Percentiles rank a stretch among this genome's conserved stretches.
Evolutionary conservation across 2,329 filamentous ascomycete genomes (phyloP).

Genomic region (Coccinonectria pachysandricola): DNA sequence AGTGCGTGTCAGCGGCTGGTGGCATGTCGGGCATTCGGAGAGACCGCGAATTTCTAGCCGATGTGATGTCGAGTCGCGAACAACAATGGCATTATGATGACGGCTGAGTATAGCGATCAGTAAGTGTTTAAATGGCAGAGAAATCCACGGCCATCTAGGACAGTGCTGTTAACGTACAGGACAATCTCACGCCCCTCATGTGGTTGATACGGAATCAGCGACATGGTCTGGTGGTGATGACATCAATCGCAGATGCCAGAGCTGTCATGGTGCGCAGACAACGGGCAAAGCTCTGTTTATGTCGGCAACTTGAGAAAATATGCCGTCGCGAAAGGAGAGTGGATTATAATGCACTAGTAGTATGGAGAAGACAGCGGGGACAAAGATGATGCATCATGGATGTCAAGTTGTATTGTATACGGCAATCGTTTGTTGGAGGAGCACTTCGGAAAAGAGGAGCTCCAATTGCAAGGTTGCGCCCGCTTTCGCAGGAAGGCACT

Average conservation of each 20-base stretch:
- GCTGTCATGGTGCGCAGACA: conserved; percentile 11
- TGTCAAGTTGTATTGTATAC: too few relatives aligned
- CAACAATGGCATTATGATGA: conserved; percentile 83
- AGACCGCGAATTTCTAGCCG: conserved; percentile 73
- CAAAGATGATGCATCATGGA: neutral
- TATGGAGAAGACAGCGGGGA: neutral
- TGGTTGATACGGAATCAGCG: conserved; percentile 66
- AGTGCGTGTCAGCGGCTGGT: conserved; percentile 51
- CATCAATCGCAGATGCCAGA: conserved; percentile 10
- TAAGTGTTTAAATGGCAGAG: too few relatives aligned
- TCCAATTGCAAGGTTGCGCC: too few relatives aligned
- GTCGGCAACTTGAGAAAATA: too few relatives aligned
- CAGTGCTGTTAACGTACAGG: conserved; percentile 62
- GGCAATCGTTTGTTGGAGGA: too few relatives aligned
- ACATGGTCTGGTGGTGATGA: conserved; percentile 32
- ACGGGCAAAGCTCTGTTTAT: too few relatives aligned
- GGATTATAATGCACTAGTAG: conserved; percentile 1
- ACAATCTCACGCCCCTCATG: conserved; percentile 69
- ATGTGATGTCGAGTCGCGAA: conserved; percentile 76
- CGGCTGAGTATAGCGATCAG: conserved; percentile 52
- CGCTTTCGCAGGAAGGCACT: too few relatives aligned
- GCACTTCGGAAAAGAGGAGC: too few relatives aligned
- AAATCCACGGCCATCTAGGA: too few relatives aligned
- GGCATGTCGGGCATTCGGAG: conserved; percentile 83
- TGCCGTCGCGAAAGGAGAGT: too few relatives aligned